A percentile compares a stretch with the other conserved stretches of the same genome.
phyloP scores from a whole-genome alignment of 495 filamentous ascomycete genomes.

The Hypoxylon fragiforme region DNA sequence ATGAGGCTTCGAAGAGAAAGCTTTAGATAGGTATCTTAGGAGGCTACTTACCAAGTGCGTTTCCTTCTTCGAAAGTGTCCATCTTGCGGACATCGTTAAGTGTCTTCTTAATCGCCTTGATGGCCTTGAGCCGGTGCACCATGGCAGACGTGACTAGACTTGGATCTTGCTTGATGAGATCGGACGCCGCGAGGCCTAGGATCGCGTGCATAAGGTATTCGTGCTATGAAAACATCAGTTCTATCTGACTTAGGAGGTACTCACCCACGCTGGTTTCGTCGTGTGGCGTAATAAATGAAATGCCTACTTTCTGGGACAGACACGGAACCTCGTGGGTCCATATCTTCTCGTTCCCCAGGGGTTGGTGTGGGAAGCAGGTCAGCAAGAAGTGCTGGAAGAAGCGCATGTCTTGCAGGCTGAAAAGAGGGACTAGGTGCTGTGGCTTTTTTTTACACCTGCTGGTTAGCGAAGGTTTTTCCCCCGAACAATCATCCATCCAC shows the following conservation, averaged over 20 bases:
- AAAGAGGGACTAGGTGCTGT: constrained; percentile 49
- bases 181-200: constrained; percentile 59
- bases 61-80: constrained; percentile 46
- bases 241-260: no score
- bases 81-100: constrained; percentile 42
- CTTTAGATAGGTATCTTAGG: background rate
- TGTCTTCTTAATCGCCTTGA: constrained; percentile 55
- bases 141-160: constrained; percentile 48
- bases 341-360: constrained; percentile 57
- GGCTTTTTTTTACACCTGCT: constrained; percentile 43
- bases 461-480: no score
- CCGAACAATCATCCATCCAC: no score
- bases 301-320: constrained; percentile 57
- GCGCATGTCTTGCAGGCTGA: constrained; percentile 61
- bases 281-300: background rate
- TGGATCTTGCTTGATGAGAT: constrained; percentile 46
- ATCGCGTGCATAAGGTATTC: constrained; percentile 64
- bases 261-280: no score
- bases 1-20: background rate
- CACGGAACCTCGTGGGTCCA: constrained; percentile 64
- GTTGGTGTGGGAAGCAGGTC: constrained; percentile 61
- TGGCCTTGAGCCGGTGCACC: constrained; percentile 58
- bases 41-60: constrained; percentile 40
- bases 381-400: constrained; percentile 66
- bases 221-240: no score